A percentile compares a stretch with the other conserved stretches of the same genome.
Conservation (phyloP, 345 rosid species). For the Barbarea vulgaris region DNA sequence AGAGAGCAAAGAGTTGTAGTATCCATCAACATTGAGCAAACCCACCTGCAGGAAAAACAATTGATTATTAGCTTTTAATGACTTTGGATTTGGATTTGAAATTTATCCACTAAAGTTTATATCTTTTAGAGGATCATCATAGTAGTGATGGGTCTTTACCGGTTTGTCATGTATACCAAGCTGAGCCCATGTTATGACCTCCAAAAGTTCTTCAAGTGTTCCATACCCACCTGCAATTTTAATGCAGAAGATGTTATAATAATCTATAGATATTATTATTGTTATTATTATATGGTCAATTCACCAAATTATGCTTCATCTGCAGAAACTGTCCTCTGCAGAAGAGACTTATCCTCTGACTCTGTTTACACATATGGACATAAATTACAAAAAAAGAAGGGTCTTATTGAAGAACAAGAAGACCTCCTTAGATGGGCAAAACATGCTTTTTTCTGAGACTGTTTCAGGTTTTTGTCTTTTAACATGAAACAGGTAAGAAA, state of each 20-base stretch:
- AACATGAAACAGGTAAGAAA: conserved; percentile 30
- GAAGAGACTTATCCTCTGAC: conserved; percentile 10
- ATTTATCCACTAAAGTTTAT: conserved; percentile 7
- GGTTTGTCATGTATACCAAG: conserved; percentile 64
- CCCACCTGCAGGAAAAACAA: conserved; percentile 66
- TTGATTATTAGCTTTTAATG: not conserved
- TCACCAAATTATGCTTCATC: conserved; percentile 9
- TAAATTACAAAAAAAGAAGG: conserved; percentile 25
- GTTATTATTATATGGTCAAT: conserved; percentile 9
- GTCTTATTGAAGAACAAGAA: conserved; percentile 18
- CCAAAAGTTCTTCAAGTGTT: conserved; percentile 56
- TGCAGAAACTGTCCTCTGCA: conserved; percentile 21
- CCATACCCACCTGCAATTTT: conserved; percentile 50
- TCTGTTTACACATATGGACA: conserved; percentile 20
- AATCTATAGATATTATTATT: not conserved
- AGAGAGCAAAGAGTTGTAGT: conserved; percentile 89
- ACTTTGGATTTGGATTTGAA: not conserved
- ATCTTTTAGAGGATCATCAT: not conserved
- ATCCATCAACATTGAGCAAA: conserved; percentile 94
- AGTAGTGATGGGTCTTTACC: conserved; percentile 37
- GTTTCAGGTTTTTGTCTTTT: conserved; percentile 39
- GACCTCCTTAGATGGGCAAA: conserved; percentile 35
- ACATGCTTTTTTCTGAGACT: conserved; percentile 28
- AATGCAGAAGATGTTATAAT: conserved; percentile 2
- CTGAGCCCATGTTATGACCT: conserved; percentile 61